phyloP scores from a whole-genome alignment of 305 asterid species.

The Ilex paraguariensis region DNA sequence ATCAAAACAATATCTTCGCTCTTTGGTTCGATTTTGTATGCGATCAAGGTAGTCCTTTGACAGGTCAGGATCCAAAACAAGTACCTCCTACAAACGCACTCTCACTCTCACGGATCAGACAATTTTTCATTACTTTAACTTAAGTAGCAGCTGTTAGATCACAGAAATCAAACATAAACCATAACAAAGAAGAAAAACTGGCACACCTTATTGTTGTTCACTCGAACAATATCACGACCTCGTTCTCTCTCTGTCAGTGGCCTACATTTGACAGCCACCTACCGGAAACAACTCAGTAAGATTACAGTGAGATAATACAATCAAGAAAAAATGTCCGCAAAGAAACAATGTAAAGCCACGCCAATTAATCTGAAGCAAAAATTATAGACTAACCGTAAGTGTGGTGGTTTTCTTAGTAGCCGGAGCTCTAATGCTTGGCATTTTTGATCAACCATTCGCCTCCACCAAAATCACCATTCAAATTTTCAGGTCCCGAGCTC shows the following conservation, averaged over 20 bases:
- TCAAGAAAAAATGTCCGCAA: not conserved
- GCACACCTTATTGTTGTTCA: slow-evolving; percentile 63
- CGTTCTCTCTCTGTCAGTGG: slow-evolving; percentile 69
- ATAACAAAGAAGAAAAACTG: slow-evolving; percentile 1
- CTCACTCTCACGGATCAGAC: slow-evolving; percentile 7
- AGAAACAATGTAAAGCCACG: not conserved
- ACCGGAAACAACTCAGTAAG: slow-evolving; percentile 10
- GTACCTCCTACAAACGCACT: slow-evolving; percentile 65
- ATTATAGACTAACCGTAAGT: slow-evolving; percentile 48
- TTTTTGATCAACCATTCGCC: slow-evolving; percentile 47
- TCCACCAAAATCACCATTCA: slow-evolving; percentile 10
- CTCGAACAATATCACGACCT: slow-evolving; percentile 78
- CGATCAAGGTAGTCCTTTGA: slow-evolving; percentile 85
- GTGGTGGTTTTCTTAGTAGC: slow-evolving; percentile 72
- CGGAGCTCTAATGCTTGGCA: slow-evolving; percentile 86
- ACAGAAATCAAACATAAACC: slow-evolving; percentile 2
- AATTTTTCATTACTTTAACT: not conserved
- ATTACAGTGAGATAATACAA: not conserved
- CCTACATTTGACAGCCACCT: slow-evolving; percentile 97
- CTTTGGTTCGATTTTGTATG: slow-evolving; percentile 79
- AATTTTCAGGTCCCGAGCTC: too few relatives aligned
- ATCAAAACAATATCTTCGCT: slow-evolving; percentile 75
- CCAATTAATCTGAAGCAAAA: slow-evolving; percentile 5
- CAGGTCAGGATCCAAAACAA: slow-evolving; percentile 91
- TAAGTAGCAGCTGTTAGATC: not conserved